Base-by-base conservation (phyloP, 2,329 filamentous ascomycete genomes). In the Calycina herbarum region DNA sequence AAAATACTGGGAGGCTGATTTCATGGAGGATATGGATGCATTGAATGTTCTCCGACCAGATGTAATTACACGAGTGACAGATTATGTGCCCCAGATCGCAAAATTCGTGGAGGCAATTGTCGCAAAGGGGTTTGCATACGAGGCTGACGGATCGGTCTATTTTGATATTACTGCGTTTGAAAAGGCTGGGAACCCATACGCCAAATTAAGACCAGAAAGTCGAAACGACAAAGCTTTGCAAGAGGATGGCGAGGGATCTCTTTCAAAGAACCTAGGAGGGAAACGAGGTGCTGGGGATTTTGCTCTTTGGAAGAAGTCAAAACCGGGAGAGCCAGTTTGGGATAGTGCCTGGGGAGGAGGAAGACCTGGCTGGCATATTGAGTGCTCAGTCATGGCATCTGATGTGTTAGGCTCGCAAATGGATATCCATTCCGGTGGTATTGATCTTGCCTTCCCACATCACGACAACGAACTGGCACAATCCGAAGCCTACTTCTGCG, bases 341-440 rank as follows among this genome's bases (percentile, higher is more conserved):
- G 83, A 88, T 5, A 95, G 91, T 72, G 88, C 88, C 3, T 98
- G 94, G 94, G 93, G 94, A 4, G 83, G 88, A 64, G 94, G 94
- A 4, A 84, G 94, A 57, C 94, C 94, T 0, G 94, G 94, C 20
- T 98, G 94, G 94, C 94, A 97, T 75, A 97, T 97, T 74, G 94
- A 97, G 80, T 97, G 94, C 86, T 94, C 90, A 1, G 93, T 93
- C 17, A 97, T 98, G 94, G 93, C 94, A 0, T 94, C 91, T 1
- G 92, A 94, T 69, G 85, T 93, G n/a, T 81, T 98, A 1, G 94
- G 94, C 5, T 83, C 88, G 33, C 85, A 89, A 67, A 93, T 98
- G 82, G 94, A 98, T 76, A 92, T 97, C 63, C 94, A 97, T 78
- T 96, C 92, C 27, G 94, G 94, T 33, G 94, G 94, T 65, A 90